Conservation (phyloP, 1,284 basidiomycete species). For the Puccinia polysora region DNA sequence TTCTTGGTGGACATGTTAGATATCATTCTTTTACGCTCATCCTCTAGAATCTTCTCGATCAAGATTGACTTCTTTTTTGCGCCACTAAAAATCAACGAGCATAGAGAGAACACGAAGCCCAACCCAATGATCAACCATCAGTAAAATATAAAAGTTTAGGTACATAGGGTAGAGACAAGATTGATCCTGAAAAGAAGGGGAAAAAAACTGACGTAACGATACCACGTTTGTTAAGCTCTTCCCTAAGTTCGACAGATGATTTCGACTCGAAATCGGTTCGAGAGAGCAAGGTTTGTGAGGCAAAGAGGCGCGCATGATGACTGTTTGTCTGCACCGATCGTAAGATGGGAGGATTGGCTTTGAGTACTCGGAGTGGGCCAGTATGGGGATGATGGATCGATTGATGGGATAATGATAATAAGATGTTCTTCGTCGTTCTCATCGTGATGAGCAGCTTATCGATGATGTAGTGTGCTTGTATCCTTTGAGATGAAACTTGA, state of each 20-base stretch:
- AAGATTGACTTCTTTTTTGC: conserved; percentile 32
- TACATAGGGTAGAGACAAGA: background rate
- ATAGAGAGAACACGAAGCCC: background rate
- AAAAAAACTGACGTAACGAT: conserved; percentile 16
- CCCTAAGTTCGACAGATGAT: conserved; percentile 9
- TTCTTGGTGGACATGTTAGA: conserved; percentile 3
- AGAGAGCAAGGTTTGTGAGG: conserved; percentile 28
- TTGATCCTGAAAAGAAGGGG: background rate
- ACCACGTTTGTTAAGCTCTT: conserved; percentile 27
- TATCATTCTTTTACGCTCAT: conserved; percentile 11
- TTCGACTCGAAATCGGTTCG: conserved; percentile 20
- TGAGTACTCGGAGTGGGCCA: no score
- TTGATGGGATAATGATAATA: no score
- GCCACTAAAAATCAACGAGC: conserved; percentile 12
- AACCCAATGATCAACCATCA: background rate
- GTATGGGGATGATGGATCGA: no score
- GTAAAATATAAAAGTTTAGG: background rate
- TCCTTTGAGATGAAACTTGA: no score
- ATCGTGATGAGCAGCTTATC: no score
- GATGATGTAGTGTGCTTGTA: no score
- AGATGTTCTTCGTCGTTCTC: no score
- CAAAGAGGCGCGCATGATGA: no score
- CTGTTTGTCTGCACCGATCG: no score
- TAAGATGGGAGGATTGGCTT: no score
- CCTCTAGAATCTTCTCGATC: conserved; percentile 25